Evolutionary conservation across 441 rosid species (phyloP), one percentile per base, ranked within the genome.

Genomic region (Cnidoscolus chayamansa): DNA sequence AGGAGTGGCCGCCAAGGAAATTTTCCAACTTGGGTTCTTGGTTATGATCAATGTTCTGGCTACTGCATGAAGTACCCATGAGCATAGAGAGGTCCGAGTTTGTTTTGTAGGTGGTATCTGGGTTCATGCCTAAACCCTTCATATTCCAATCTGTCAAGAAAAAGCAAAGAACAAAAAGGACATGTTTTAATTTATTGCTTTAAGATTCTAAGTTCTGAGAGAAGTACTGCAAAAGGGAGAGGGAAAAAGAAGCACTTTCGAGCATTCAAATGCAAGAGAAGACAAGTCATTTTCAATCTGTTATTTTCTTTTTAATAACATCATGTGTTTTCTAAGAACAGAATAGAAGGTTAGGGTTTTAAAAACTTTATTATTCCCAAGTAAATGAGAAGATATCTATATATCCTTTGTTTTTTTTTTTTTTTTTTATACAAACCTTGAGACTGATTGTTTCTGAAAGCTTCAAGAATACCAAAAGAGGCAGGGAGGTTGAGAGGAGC

Each of bases 11-110:
- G 3, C 95, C 95, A 1, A 93, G 88, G 82, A 93, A 93, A 85
- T 90, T 87, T 74, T 93, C 97, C 11, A 90, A 87, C 79, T 93
- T 93, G 10, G 96, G 97, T 65, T 82, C 81, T 78, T 81, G 85
- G 59, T 55, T 80, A 37, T 72, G 78, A 76, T 63, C 75, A 45
- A 60, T 72, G 69, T 10, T 71, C 72, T 81, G 86, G 37, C 35
- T 71, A 70, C 74, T 87, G 92, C 93, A 83, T 83, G 93, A 79
- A 79, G 63, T 69, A 31, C 77, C 80, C 86, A 83, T 75, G 17
- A 86, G 53, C 84, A 84, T 79, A 55, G 81, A 67, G 47, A 80
- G 58, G 57, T 74, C 82, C 59, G 62, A 49, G 54, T 30, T 61
- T 20, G 81, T 63, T 58, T 69, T 77, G 76, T 78, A 72, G 72